A percentile compares a stretch with the other conserved stretches of the same genome.
phyloP scores from a whole-genome alignment of 768 basidiomycete genomes.

The Lactarius vividus region DNA sequence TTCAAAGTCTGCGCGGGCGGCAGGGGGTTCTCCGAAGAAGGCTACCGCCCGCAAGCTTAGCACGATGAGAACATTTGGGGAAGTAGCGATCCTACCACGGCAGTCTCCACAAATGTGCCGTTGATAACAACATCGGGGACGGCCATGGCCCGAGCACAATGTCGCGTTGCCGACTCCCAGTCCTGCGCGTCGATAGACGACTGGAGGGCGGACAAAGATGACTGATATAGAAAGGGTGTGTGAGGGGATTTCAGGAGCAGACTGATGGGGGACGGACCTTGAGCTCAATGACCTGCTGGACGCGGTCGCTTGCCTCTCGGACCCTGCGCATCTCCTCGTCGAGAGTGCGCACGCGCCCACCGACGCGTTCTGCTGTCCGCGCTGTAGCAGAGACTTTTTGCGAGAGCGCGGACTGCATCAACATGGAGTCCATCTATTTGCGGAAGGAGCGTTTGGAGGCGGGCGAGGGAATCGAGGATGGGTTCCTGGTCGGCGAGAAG shows the following conservation, averaged over 20 bases:
- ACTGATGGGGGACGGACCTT: constrained; percentile 55
- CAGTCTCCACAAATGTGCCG: constrained; percentile 80
- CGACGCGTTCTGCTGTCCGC: constrained; percentile 80
- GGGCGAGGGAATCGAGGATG: constrained; percentile 57
- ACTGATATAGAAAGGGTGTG: constrained; percentile 48
- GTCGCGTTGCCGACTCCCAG: constrained; percentile 93
- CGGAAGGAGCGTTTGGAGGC: constrained; percentile 58
- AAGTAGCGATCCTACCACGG: constrained; percentile 62
- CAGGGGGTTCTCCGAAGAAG: constrained; percentile 82
- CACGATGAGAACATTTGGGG: not conserved
- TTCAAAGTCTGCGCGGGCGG: constrained; percentile 84
- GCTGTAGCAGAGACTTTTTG: constrained; percentile 68
- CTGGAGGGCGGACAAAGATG: constrained; percentile 57
- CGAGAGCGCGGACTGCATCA: constrained; percentile 55
- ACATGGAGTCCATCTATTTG: constrained; percentile 58
- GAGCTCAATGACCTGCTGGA: constrained; percentile 91
- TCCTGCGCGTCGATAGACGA: constrained; percentile 74
- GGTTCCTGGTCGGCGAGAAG: constrained; percentile 69
- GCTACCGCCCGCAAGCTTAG: constrained; percentile 48
- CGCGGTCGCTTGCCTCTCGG: constrained; percentile 84
- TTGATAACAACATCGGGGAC: constrained; percentile 74
- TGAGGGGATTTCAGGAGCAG: not conserved
- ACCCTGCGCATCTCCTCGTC: constrained; percentile 95
- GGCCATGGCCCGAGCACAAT: constrained; percentile 88
- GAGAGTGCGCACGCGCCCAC: constrained; percentile 82